Conservation (phyloP, 257 asterid species). For the Primulina huaijiensis region DNA sequence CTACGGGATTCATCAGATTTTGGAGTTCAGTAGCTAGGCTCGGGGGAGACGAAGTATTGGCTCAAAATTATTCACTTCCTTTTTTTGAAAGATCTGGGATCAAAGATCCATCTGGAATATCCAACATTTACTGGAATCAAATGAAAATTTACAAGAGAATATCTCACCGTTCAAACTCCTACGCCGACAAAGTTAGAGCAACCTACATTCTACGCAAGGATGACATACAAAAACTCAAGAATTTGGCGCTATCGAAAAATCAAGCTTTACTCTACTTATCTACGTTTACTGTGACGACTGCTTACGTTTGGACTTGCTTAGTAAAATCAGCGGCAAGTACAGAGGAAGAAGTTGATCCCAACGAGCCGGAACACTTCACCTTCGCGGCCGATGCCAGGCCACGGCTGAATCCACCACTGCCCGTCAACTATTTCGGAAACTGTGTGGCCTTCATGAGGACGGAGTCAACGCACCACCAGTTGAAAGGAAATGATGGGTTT, state of each 20-base stretch:
- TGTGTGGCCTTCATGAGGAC: constrained; percentile 23
- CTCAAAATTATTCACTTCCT: neutral
- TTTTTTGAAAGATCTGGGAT: constrained; percentile 42
- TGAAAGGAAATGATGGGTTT: constrained; percentile 35
- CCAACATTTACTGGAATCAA: constrained; percentile 25
- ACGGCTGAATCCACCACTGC: constrained; percentile 34
- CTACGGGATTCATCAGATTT: constrained; percentile 34
- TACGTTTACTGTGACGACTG: constrained; percentile 32
- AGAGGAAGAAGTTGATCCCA: constrained; percentile 26
- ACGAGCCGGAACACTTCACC: constrained; percentile 28
- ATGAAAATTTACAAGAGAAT: no score
- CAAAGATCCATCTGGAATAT: constrained; percentile 32
- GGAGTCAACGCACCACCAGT: constrained; percentile 22
- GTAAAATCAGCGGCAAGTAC: constrained; percentile 24
- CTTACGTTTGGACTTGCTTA: constrained; percentile 39
- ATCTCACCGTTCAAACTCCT: no score
- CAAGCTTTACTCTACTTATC: constrained; percentile 25
- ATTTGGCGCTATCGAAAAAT: no score
- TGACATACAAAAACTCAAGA: no score
- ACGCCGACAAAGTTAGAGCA: no score
- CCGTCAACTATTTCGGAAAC: constrained; percentile 41
- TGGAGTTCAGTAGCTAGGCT: constrained; percentile 37
- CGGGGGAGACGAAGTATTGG: constrained; percentile 19
- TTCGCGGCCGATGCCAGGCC: constrained; percentile 36
- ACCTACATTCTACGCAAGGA: no score